phyloP scores from a whole-genome alignment of 2,329 filamentous ascomycete genomes.

The Davidsoniella eucalypti region DNA sequence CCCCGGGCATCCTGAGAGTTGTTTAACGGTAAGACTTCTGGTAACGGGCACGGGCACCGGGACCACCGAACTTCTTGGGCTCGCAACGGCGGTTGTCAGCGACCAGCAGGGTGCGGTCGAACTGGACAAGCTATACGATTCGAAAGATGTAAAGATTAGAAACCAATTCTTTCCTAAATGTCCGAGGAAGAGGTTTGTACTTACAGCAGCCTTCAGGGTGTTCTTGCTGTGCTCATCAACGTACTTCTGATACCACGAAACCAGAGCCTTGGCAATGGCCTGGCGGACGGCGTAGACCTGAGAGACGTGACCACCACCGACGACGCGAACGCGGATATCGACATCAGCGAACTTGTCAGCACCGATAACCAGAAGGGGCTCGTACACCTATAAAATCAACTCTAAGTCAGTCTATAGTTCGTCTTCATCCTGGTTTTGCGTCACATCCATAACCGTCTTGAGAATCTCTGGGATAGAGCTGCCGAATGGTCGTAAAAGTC shows the following conservation, averaged over 20 bases:
- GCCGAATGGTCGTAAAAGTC: neutral
- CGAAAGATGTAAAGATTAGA: conserved; percentile 52
- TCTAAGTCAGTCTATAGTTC: neutral
- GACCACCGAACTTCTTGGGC: conserved; percentile 96
- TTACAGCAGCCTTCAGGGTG: conserved; percentile 40
- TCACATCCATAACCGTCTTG: neutral
- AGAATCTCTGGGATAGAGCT: neutral
- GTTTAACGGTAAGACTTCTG: conserved; percentile 98
- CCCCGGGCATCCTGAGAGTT: conserved; percentile 12
- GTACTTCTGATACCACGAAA: conserved; percentile 97
- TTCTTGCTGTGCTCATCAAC: conserved; percentile 99
- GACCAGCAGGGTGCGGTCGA: conserved; percentile 93
- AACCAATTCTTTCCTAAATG: neutral
- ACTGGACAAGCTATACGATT: conserved; percentile 51
- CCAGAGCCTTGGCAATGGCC: conserved; percentile 73
- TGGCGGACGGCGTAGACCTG: conserved; percentile 98
- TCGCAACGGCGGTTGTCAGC: conserved; percentile 98
- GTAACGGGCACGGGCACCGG: conserved; percentile 88
- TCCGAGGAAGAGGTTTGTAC: neutral
- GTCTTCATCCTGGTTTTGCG: neutral
- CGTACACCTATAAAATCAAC: conserved; percentile 56
- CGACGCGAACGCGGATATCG: conserved; percentile 93
- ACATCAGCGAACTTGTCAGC: conserved; percentile 94
- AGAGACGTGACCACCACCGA: conserved; percentile 92
- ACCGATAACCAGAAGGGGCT: conserved; percentile 91